phyloP scores from a whole-genome alignment of 2,329 filamentous ascomycete species.

The Phialophora verrucosa region DNA sequence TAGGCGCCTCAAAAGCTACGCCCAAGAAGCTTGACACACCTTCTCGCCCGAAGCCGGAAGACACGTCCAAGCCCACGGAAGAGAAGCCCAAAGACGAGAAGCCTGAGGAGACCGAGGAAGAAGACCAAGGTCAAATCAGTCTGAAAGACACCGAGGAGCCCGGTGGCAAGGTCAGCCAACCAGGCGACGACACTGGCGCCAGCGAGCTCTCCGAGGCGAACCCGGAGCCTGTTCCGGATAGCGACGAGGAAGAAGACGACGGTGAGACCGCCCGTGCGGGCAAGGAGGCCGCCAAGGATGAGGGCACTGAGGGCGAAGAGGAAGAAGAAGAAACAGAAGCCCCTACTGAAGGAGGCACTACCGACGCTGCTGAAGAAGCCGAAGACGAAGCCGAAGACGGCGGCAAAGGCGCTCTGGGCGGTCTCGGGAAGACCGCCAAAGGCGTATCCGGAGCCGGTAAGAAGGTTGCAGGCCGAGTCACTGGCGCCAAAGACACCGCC shows the following conservation, averaged over 20 bases:
- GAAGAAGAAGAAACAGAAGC: slow-evolving; percentile 44
- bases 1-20: slow-evolving; percentile 37
- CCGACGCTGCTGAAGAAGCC: slow-evolving; percentile 53
- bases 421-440: slow-evolving; percentile 30
- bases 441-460: slow-evolving; percentile 36
- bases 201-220: slow-evolving; percentile 38
- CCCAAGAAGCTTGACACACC: slow-evolving; percentile 35
- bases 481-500: slow-evolving; percentile 37
- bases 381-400: slow-evolving; percentile 41
- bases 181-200: slow-evolving; percentile 39
- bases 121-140: slow-evolving; percentile 31
- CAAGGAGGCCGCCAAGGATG: slow-evolving; percentile 34
- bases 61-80: slow-evolving; percentile 27
- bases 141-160: slow-evolving; percentile 38
- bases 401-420: slow-evolving; percentile 36
- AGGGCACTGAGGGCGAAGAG: slow-evolving; percentile 34
- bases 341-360: slow-evolving; percentile 52
- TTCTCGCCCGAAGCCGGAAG: slow-evolving; percentile 18
- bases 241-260: slow-evolving; percentile 36
- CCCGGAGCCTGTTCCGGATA: slow-evolving; percentile 37
- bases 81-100: slow-evolving; percentile 31
- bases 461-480: slow-evolving; percentile 41
- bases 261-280: slow-evolving; percentile 27
- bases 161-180: slow-evolving; percentile 35
- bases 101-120: slow-evolving; percentile 33